Conservation (phyloP, 768 basidiomycete genomes). For the Leccinum aurantiacum region DNA sequence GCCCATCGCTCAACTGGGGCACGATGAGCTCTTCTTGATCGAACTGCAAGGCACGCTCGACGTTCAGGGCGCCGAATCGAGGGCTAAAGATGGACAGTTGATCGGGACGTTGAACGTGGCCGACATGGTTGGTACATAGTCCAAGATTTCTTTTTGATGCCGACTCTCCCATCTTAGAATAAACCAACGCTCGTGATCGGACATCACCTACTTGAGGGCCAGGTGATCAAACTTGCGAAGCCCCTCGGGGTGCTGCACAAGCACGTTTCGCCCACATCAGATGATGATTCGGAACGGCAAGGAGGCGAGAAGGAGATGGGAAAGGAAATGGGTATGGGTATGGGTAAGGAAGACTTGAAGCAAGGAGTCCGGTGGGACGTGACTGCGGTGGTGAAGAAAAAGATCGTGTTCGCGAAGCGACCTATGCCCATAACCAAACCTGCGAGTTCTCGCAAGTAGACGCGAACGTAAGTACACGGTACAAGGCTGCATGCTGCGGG, state of each 20-base stretch:
- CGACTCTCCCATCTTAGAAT: slow-evolving; percentile 37
- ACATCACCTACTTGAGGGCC: slow-evolving; percentile 89
- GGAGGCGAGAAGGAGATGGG: neutral
- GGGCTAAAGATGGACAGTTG: slow-evolving; percentile 64
- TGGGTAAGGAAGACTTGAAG: neutral
- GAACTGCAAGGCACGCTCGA: slow-evolving; percentile 86
- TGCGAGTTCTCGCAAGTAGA: slow-evolving; percentile 13
- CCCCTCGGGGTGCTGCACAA: slow-evolving; percentile 75
- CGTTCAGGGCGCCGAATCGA: slow-evolving; percentile 52
- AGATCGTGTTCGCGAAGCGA: slow-evolving; percentile 80
- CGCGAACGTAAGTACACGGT: too few relatives aligned
- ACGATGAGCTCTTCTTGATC: slow-evolving; percentile 78
- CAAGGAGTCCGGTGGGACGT: slow-evolving; percentile 52
- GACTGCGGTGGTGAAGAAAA: slow-evolving; percentile 71
- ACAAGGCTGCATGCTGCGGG: too few relatives aligned
- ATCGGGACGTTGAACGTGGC: slow-evolving; percentile 77
- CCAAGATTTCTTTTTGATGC: neutral
- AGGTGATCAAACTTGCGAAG: slow-evolving; percentile 70
- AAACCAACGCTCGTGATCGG: slow-evolving; percentile 82
- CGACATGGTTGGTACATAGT: slow-evolving; percentile 47
- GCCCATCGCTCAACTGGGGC: slow-evolving; percentile 67
- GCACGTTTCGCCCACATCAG: slow-evolving; percentile 4
- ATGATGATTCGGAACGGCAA: neutral
- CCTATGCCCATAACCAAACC: slow-evolving; percentile 67
- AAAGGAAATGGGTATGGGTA: neutral